Percentiles rank a stretch among this genome's conserved stretches.
phyloP scores from a whole-genome alignment of 331 rosid species.

The Quercus lobata region DNA sequence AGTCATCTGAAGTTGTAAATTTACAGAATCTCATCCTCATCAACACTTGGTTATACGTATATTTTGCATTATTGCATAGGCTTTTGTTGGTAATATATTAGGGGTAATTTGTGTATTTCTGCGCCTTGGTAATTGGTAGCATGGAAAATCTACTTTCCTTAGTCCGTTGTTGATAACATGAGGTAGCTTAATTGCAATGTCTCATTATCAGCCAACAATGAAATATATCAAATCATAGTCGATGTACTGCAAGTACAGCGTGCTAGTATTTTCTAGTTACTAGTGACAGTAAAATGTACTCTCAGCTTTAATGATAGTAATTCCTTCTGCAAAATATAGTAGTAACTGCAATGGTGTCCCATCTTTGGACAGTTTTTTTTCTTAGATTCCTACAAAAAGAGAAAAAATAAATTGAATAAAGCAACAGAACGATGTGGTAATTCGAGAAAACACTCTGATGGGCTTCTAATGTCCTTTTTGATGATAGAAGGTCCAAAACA shows the following conservation, averaged over 20 bases:
- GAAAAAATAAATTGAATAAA: too few species aligned
- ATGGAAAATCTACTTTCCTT: background rate
- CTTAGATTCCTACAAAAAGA: too few species aligned
- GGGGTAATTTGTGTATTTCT: background rate
- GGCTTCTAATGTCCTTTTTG: too few species aligned
- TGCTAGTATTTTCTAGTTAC: background rate
- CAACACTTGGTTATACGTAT: background rate
- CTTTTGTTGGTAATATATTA: background rate
- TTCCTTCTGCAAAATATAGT: background rate
- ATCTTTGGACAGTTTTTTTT: background rate
- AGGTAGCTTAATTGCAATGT: conserved; percentile 1
- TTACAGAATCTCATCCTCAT: conserved; percentile 16
- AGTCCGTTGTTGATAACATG: background rate
- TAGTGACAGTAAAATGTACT: background rate
- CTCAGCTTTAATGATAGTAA: background rate
- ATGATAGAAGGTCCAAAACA: too few species aligned
- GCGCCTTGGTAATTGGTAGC: background rate
- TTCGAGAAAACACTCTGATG: too few species aligned
- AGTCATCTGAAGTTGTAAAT: conserved; percentile 43
- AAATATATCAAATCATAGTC: background rate
- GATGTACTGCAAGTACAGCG: background rate
- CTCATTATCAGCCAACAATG: background rate
- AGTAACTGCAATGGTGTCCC: background rate
- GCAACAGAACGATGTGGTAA: too few species aligned
- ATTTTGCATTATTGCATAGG: background rate